Conservation (phyloP, 2,329 filamentous ascomycete genomes). For the Calycina marina region DNA sequence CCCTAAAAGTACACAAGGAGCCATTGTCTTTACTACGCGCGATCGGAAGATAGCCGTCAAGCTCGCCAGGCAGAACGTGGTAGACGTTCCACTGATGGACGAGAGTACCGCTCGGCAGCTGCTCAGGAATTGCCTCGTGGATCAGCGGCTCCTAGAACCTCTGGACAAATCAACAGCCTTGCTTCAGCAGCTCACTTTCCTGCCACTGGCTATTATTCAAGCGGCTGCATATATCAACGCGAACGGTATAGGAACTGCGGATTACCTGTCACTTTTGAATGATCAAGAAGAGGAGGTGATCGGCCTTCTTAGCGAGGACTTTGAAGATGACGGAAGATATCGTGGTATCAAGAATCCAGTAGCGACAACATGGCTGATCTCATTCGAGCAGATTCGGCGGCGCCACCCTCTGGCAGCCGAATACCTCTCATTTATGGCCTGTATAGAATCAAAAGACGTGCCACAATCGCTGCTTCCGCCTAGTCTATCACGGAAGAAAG, state of each 20-base stretch:
- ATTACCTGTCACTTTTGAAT: slow-evolving; percentile 24
- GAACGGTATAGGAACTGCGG: slow-evolving; percentile 12
- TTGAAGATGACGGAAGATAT: slow-evolving; percentile 23
- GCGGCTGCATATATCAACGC: no score
- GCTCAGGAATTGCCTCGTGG: slow-evolving; percentile 17
- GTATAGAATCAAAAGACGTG: slow-evolving; percentile 26
- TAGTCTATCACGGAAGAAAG: neutral
- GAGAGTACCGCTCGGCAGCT: slow-evolving; percentile 16
- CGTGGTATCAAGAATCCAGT: slow-evolving; percentile 20
- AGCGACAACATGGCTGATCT: no score
- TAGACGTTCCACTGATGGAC: slow-evolving; percentile 23
- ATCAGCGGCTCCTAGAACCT: slow-evolving; percentile 4
- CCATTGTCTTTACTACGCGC: slow-evolving; percentile 26
- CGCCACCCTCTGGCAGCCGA: no score
- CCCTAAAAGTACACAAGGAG: slow-evolving; percentile 22
- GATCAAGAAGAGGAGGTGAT: no score
- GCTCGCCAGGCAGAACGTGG: slow-evolving; percentile 15
- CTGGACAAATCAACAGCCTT: slow-evolving; percentile 11
- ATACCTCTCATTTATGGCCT: no score
- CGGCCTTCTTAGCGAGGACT: no score
- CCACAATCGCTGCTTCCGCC: slow-evolving; percentile 23
- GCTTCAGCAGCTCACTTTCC: slow-evolving; percentile 23
- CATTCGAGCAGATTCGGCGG: no score
- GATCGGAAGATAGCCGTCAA: slow-evolving; percentile 20
- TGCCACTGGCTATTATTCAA: no score